A percentile compares a stretch with the other conserved stretches of the same genome.
Evolutionary conservation across 345 rosid species (phyloP).

Genomic region (Gossypioides kirkii): DNA sequence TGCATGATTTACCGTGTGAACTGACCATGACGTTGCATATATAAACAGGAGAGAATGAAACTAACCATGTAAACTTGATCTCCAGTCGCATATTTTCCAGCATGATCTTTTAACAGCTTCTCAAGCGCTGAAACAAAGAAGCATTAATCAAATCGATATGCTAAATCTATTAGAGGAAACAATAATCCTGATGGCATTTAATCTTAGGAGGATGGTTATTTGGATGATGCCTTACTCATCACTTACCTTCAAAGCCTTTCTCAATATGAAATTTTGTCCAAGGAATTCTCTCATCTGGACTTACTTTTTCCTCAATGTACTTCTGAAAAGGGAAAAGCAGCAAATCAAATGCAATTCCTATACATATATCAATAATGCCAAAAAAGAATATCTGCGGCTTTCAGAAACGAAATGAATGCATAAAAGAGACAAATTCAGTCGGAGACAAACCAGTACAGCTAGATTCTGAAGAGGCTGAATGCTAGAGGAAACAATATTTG

Average conservation of each 20-base stretch:
- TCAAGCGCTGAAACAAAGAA: constrained; percentile 57
- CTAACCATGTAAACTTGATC: constrained; percentile 68
- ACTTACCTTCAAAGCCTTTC: constrained; percentile 69
- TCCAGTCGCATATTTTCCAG: constrained; percentile 77
- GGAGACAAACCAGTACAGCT: constrained; percentile 45
- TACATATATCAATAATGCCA: background rate
- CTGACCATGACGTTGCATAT: background rate
- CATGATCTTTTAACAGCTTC: constrained; percentile 47
- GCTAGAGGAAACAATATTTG: constrained; percentile 67
- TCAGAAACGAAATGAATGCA: background rate
- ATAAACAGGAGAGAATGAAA: background rate
- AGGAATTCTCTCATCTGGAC: constrained; percentile 38
- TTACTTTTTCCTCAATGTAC: constrained; percentile 49
- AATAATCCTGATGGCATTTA: background rate
- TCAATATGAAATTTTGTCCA: constrained; percentile 54
- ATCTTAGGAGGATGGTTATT: background rate
- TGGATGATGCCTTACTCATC: background rate
- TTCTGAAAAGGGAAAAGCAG: constrained; percentile 31
- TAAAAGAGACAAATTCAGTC: background rate
- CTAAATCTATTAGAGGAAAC: background rate
- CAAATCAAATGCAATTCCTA: background rate
- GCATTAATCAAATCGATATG: background rate
- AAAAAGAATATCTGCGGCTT: background rate
- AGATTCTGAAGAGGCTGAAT: constrained; percentile 83
- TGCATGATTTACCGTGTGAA: background rate